Evolutionary conservation across 257 asterid genomes (phyloP), one percentile per base, ranked within the genome.

Genomic region (Plectranthus barbatus): DNA sequence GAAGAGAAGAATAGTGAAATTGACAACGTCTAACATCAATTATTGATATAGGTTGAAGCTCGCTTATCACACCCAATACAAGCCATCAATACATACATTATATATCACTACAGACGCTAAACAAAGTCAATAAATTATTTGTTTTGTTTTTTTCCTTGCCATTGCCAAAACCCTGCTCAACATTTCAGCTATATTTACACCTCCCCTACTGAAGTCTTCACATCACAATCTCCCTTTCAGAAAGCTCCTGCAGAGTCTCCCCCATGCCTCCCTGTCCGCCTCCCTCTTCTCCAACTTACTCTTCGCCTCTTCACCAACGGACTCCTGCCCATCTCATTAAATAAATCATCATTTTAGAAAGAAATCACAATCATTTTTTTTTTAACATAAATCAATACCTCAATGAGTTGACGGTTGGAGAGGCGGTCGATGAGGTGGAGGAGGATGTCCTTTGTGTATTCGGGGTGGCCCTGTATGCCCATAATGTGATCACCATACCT

Each of bases 391-490:
- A n/a, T n/a, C n/a, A n/a, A n/a, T n/a, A 85, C 94, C 86, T 78
- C 52, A 23, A 88, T 83, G 75, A 77, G 57, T 11, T 80, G 54
- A 47, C 58, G 79, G 70, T 55, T 80, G 58, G 60, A 81, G 23
- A 91, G 91, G 4, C 91, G 95, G 26, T 86, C 86, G 5, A 88
- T 80, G n/a, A 91, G 80, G 71, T 84, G 86, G 18, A 81, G 51
- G 15, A 91, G 77, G 56, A 91, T 88, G 65, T 88, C 96, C 65
- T 81, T 86, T 1, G 89, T 82, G 84, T 91, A 91, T 80, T 91
- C 98, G 0, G 98, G 98, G 40, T 91, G 98, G 19, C 98, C 98
- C 60, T 91, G 98, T 56, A 91, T 87, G 14, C 98, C 98, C 96
- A 91, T 76, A 0, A 91, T 78, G 76, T 91, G 94, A 61, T 86